These are phyloP conservation scores for Hymenoscyphus scutula DNA, from an alignment of 2,329 filamentous ascomycete species.

Conservation along the genomic window DNA sequence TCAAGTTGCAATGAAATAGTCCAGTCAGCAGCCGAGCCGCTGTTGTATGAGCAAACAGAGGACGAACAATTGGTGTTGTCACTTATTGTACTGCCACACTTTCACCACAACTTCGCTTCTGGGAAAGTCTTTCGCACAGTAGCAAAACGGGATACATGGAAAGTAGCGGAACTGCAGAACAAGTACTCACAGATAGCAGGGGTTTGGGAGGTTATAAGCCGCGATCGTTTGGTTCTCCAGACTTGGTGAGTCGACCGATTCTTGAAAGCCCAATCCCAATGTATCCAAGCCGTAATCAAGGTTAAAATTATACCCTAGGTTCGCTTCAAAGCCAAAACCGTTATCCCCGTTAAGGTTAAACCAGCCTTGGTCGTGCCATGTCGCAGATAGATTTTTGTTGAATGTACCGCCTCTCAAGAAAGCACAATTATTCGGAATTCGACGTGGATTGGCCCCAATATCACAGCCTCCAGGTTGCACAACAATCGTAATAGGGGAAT, in stretches of 20 bases:
- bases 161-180: neutral
- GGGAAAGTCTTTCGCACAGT: neutral
- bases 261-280: conserved; percentile 16
- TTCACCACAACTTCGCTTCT: neutral
- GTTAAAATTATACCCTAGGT: conserved; percentile 19
- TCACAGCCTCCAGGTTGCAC: conserved; percentile 37
- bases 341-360: conserved; percentile 38
- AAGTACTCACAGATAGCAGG: conserved; percentile 38
- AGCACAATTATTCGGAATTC: conserved; percentile 38
- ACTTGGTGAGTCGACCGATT: conserved; percentile 29
- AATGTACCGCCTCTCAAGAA: conserved; percentile 38
- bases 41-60: neutral
- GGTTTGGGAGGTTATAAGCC: conserved; percentile 33
- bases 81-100: too few relatives aligned
- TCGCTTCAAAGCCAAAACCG: conserved; percentile 32
- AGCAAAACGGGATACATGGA: neutral
- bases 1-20: neutral
- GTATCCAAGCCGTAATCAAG: conserved; percentile 23
- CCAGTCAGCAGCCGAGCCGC: too few relatives aligned
- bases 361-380: conserved; percentile 35
- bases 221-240: conserved; percentile 21
- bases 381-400: conserved; percentile 37
- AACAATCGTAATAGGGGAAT: conserved; percentile 38
- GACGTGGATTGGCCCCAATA: conserved; percentile 30
- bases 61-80: neutral